Percentiles rank a stretch among this genome's conserved stretches.
Conservation (phyloP, 2,329 filamentous ascomycete species). For the Dryadomyces sulphureus region DNA sequence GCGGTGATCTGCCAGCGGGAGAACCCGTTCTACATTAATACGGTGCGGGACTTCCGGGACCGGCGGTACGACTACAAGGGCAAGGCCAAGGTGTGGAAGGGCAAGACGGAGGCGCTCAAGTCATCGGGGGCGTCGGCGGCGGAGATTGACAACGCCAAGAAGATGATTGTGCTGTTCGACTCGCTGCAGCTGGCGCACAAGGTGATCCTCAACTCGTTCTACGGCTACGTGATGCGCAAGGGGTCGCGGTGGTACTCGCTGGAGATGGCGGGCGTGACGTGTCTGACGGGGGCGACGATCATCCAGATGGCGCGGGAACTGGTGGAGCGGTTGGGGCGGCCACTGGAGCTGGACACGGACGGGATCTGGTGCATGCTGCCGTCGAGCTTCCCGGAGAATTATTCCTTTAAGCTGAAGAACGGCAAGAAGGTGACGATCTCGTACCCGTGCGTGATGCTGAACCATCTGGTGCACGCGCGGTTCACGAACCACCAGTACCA, state of each 20-base stretch:
- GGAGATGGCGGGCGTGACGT: constrained; percentile 98
- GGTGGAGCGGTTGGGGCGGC: constrained; percentile 83
- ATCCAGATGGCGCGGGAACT: constrained; percentile 92
- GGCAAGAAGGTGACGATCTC: constrained; percentile 96
- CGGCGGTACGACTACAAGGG: constrained; percentile 97
- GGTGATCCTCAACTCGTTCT: constrained; percentile 98
- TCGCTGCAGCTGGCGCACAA: constrained; percentile 95
- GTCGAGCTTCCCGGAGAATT: constrained; percentile 92
- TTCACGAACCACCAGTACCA: constrained; percentile 99
- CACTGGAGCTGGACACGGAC: constrained; percentile 89
- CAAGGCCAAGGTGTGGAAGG: constrained; percentile 96
- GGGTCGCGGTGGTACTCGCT: constrained; percentile 98
- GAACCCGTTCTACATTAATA: constrained; percentile 97
- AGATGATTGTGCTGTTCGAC: constrained; percentile 95
- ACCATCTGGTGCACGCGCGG: constrained; percentile 83
- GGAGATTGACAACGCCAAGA: constrained; percentile 89
- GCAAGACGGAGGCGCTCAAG: constrained; percentile 80
- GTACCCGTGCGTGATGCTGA: constrained; percentile 98
- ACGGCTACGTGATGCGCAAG: constrained; percentile 98
- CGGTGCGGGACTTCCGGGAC: constrained; percentile 90
- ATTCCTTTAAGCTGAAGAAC: constrained; percentile 82
- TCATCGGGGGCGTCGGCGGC: constrained; percentile 57
- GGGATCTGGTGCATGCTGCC: constrained; percentile 99
- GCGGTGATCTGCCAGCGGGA: constrained; percentile 97
- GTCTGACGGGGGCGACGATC: constrained; percentile 87